These are phyloP conservation scores for Stephania japonica DNA, from an alignment of 164 flowering plant species.

Conservation along the genomic window DNA sequence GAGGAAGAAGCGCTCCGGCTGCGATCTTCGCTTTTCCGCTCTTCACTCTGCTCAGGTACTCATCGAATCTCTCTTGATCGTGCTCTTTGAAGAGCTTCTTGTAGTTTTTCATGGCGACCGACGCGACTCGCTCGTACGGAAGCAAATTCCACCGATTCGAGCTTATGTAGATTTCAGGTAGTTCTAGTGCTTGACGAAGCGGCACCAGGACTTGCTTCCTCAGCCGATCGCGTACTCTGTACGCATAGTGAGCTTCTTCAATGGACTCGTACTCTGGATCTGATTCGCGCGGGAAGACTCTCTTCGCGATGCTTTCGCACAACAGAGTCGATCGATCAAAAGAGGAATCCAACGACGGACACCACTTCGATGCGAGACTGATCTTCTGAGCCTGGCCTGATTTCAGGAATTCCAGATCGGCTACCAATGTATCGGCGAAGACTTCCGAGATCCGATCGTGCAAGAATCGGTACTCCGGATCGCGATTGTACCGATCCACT, in stretches of 20 bases:
- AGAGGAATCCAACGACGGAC: conserved; percentile 28
- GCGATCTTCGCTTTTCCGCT: conserved; percentile 41
- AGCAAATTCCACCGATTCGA: conserved; percentile 36
- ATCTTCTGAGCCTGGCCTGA: conserved; percentile 13
- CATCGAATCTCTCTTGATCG: conserved; percentile 30
- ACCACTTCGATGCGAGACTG: conserved; percentile 31
- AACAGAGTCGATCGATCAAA: conserved; percentile 23
- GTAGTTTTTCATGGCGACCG: conserved; percentile 54
- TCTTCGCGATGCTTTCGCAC: conserved; percentile 42
- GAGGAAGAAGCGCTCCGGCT: conserved; percentile 52
- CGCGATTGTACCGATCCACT: conserved; percentile 20
- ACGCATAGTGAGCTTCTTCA: conserved; percentile 38
- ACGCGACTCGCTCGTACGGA: conserved; percentile 44
- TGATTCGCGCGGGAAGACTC: conserved; percentile 31
- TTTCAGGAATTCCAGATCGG: conserved; percentile 16
- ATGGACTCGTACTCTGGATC: conserved; percentile 28
- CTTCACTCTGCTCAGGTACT: conserved; percentile 28
- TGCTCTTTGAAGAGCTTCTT: conserved; percentile 34
- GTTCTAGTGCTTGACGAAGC: conserved; percentile 22
- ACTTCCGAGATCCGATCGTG: conserved; percentile 26
- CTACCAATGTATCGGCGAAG: conserved; percentile 17
- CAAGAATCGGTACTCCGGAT: conserved; percentile 24
- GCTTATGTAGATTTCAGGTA: conserved; percentile 46
- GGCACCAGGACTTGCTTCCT: conserved; percentile 41
- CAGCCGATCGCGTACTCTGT: conserved; percentile 39